Conservation (phyloP, 2,329 filamentous ascomycete genomes). For the Amesomyces nigricolor region DNA sequence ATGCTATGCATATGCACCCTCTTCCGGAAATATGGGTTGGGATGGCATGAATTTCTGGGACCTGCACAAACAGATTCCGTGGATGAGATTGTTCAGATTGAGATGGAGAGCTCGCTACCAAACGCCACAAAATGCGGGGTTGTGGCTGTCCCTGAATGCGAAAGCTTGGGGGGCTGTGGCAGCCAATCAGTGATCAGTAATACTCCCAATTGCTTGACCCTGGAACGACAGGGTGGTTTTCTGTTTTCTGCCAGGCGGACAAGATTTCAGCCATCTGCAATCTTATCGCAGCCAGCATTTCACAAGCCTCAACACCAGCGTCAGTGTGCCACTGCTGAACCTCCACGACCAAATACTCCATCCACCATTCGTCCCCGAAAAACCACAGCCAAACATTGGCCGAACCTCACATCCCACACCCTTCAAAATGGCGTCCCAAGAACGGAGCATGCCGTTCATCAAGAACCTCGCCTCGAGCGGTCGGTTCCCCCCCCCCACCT, state of each 20-base stretch:
- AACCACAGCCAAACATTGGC: too few species aligned
- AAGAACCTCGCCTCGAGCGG: slow-evolving; percentile 80
- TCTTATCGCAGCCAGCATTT: slow-evolving; percentile 3
- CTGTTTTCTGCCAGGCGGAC: slow-evolving; percentile 28
- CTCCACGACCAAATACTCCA: too few species aligned
- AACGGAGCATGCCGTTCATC: slow-evolving; percentile 64
- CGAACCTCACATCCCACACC: too few species aligned
- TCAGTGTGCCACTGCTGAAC: too few species aligned
- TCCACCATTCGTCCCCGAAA: too few species aligned
- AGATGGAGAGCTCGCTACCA: neutral
- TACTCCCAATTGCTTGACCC: neutral
- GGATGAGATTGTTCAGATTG: too few species aligned
- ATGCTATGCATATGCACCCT: too few species aligned
- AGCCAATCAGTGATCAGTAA: neutral
- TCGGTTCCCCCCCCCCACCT: slow-evolving; percentile 41
- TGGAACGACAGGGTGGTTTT: neutral
- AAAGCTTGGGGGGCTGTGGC: neutral
- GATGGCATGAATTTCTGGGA: neutral
- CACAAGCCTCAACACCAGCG: neutral
- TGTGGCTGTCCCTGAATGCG: neutral
- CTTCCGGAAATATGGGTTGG: too few species aligned
- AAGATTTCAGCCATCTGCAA: slow-evolving; percentile 22
- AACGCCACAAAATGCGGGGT: too few species aligned
- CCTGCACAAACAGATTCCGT: neutral
- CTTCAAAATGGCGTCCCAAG: slow-evolving; percentile 35